These are phyloP conservation scores for Croton laevigatus DNA, from an alignment of 441 rosid species.

Conservation along the genomic window DNA sequence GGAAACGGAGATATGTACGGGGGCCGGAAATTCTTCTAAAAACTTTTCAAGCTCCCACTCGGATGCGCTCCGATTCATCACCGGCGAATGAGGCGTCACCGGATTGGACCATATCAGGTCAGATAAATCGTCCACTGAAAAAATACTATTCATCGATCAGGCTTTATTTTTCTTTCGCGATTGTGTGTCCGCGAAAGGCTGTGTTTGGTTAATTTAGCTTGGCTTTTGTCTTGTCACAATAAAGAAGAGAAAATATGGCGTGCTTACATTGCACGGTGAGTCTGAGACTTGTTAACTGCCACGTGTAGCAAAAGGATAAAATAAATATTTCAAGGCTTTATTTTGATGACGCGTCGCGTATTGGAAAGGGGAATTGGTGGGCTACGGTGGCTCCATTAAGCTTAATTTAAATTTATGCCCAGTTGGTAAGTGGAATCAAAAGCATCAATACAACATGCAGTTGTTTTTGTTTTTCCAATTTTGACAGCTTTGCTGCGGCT, in stretches of 20 bases:
- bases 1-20: slow-evolving; percentile 21
- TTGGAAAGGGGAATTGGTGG: background rate
- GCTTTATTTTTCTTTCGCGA: background rate
- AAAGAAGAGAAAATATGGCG: background rate
- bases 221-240: background rate
- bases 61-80: slow-evolving; percentile 43
- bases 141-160: slow-evolving; percentile 28
- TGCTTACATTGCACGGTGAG: background rate
- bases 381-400: background rate
- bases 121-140: slow-evolving; percentile 71
- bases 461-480: background rate
- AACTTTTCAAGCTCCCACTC: slow-evolving; percentile 75
- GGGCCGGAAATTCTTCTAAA: slow-evolving; percentile 45
- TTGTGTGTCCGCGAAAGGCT: background rate
- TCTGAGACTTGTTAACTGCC: background rate
- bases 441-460: no score
- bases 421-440: no score
- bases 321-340: background rate
- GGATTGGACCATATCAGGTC: slow-evolving; percentile 60
- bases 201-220: background rate
- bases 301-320: background rate
- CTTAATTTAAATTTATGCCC: background rate
- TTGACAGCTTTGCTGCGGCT: background rate
- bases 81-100: slow-evolving; percentile 25
- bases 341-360: background rate